Evolutionary conservation across 805 yeast genomes (phyloP).

Genomic region (Ogataea methanolica): DNA sequence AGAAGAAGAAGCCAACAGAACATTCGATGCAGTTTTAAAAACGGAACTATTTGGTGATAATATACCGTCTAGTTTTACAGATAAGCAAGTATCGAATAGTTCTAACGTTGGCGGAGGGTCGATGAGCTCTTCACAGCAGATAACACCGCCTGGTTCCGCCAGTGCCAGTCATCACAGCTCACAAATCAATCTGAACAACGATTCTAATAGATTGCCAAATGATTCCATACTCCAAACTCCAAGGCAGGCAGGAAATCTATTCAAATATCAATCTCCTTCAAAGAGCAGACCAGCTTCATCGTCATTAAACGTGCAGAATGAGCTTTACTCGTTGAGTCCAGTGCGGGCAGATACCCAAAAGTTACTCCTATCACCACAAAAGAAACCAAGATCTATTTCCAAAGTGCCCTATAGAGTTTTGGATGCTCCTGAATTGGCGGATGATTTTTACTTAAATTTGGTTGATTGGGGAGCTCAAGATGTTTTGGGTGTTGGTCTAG

Average conservation of each 20-base stretch:
- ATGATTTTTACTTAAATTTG: constrained; percentile 86
- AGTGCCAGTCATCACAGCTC: constrained; percentile 14
- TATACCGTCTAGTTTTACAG: constrained; percentile 41
- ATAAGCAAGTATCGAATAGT: constrained; percentile 8
- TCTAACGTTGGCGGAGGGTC: background rate
- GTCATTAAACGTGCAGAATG: constrained; percentile 58
- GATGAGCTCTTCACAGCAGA: constrained; percentile 13
- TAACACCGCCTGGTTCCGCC: constrained; percentile 26
- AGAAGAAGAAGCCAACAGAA: constrained; percentile 79
- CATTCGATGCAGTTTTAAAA: constrained; percentile 79
- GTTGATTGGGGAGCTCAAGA: constrained; percentile 96
- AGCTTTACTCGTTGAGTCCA: constrained; percentile 76
- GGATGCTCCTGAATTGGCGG: constrained; percentile 94
- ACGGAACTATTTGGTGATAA: constrained; percentile 91
- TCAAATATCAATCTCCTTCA: constrained; percentile 71
- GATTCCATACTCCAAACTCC: constrained; percentile 27
- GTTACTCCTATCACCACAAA: constrained; percentile 75
- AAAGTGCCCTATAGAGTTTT: constrained; percentile 88
- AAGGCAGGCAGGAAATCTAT: constrained; percentile 48
- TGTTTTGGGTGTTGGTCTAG: constrained; percentile 84
- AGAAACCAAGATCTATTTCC: constrained; percentile 69
- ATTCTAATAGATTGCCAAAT: constrained; percentile 9
- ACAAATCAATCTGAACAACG: constrained; percentile 10
- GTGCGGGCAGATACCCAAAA: constrained; percentile 86
- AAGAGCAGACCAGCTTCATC: constrained; percentile 59